phyloP scores from a whole-genome alignment of 768 basidiomycete genomes.

The Leccinum aurantiacum region DNA sequence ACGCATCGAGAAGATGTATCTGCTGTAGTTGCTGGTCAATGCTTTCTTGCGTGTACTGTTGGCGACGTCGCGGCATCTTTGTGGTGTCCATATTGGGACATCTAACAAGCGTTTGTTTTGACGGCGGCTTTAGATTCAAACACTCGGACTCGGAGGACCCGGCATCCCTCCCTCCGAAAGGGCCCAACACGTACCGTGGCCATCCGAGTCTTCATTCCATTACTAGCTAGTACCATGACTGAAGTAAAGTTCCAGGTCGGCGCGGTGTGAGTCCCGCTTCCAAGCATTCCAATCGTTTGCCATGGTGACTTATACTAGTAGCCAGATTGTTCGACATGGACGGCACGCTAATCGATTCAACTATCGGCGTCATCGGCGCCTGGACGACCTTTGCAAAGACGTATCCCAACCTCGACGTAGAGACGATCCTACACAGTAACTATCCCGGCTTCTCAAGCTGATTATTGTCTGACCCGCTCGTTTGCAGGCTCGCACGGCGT shows the following conservation, averaged over 20 bases:
- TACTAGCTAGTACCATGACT: constrained; percentile 29
- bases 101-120: constrained; percentile 38
- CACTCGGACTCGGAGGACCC: constrained; percentile 11
- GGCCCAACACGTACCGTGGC: not conserved
- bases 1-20: constrained; percentile 84
- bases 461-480: not conserved
- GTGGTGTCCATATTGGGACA: constrained; percentile 15
- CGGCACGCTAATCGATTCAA: constrained; percentile 81
- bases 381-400: constrained; percentile 76
- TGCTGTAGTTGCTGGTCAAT: constrained; percentile 91
- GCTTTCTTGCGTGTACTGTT: constrained; percentile 74
- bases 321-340: constrained; percentile 80
- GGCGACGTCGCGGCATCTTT: constrained; percentile 69
- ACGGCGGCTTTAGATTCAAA: constrained; percentile 38
- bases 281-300: not conserved
- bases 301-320: not conserved
- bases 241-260: constrained; percentile 37
- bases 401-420: constrained; percentile 65
- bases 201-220: not conserved
- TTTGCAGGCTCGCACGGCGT: constrained; percentile 73
- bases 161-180: not conserved
- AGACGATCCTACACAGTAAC: constrained; percentile 63
- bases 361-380: constrained; percentile 76
- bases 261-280: constrained; percentile 38
- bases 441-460: constrained; percentile 9